phyloP scores from a whole-genome alignment of 2,329 filamentous ascomycete genomes.

The Rhynchosporium graminicola region DNA sequence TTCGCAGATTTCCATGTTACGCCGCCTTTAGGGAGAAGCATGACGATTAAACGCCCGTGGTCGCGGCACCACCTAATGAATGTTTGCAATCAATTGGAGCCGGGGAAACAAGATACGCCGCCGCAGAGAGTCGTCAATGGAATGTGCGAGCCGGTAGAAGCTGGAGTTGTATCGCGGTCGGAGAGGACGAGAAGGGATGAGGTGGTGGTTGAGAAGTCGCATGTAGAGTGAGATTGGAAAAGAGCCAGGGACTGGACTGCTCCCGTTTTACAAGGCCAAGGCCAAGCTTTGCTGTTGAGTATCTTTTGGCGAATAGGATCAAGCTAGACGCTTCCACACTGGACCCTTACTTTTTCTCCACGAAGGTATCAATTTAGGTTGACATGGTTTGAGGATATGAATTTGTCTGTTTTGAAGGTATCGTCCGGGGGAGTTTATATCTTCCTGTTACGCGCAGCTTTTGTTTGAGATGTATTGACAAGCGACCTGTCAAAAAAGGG shows the following conservation, averaged over 20 bases:
- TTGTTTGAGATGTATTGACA: too few species aligned
- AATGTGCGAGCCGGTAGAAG: constrained; percentile 7
- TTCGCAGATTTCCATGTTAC: constrained; percentile 91
- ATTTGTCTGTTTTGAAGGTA: too few species aligned
- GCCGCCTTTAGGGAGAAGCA: constrained; percentile 90
- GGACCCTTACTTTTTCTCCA: too few species aligned
- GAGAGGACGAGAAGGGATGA: not conserved
- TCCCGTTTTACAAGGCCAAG: not conserved
- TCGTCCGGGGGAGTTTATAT: too few species aligned
- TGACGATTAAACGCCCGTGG: constrained; percentile 52
- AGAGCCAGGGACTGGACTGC: constrained; percentile 4
- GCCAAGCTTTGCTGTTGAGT: constrained; percentile 1
- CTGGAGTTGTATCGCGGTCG: constrained; percentile 1
- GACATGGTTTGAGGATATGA: too few species aligned
- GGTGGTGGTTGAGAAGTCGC: constrained; percentile 9
- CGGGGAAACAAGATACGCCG: constrained; percentile 24
- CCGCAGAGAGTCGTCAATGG: constrained; percentile 1
- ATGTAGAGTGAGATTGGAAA: not conserved
- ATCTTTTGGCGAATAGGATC: not conserved
- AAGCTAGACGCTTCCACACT: too few species aligned
- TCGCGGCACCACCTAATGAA: constrained; percentile 44
- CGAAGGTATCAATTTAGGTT: too few species aligned
- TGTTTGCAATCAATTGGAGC: constrained; percentile 36
- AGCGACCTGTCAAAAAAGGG: too few species aligned
- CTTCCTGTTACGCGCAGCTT: too few species aligned